These are phyloP conservation scores for Solanum ossicruentum DNA, from an alignment of 257 asterid genomes.

Conservation along the genomic window DNA sequence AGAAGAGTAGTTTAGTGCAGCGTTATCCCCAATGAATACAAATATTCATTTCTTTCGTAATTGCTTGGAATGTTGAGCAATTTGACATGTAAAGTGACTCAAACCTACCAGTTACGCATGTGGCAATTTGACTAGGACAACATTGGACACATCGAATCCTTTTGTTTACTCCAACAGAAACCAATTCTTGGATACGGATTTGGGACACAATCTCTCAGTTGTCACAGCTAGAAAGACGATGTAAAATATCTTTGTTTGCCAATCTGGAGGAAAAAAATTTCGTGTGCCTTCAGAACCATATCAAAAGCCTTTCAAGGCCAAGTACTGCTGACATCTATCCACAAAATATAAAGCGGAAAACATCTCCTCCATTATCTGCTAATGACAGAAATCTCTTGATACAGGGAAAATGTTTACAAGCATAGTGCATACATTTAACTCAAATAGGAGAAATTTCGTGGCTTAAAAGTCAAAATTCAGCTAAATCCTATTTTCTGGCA, in stretches of 20 bases:
- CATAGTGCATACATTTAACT: background rate
- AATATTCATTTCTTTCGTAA: background rate
- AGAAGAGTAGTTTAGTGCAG: background rate
- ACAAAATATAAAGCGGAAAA: background rate
- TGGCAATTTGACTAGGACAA: background rate
- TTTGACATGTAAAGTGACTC: background rate
- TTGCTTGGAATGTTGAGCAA: background rate
- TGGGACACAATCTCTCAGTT: background rate
- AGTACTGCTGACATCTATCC: background rate
- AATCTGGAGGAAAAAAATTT: background rate
- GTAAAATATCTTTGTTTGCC: background rate
- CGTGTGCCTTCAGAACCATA: background rate
- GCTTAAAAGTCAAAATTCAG: conserved; percentile 14
- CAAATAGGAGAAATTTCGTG: background rate
- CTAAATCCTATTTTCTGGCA: conserved; percentile 12
- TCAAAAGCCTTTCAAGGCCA: background rate
- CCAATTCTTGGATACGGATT: background rate
- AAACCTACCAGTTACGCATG: background rate
- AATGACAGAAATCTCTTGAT: background rate
- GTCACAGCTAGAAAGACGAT: background rate
- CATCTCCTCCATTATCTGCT: background rate
- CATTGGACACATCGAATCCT: background rate
- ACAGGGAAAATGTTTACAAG: conserved; percentile 17
- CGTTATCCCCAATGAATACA: background rate
- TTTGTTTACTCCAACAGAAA: background rate